These are phyloP conservation scores for Shiraia sp. DNA, from an alignment of 2,329 filamentous ascomycete species.

Conservation along the genomic window DNA sequence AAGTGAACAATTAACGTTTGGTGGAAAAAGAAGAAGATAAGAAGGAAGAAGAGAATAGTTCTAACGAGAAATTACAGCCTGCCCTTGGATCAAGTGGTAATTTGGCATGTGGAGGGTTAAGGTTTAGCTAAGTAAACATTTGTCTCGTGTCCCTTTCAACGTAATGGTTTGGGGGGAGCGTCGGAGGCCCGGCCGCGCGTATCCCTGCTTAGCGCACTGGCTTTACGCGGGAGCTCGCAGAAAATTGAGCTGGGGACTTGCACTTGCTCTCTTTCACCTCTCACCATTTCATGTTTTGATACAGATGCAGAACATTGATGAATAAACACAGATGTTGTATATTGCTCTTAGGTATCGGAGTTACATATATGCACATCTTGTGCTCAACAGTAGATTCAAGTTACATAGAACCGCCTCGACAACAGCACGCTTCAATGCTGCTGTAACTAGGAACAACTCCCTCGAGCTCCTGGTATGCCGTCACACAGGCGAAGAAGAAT, in stretches of 20 bases:
- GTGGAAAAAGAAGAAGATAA: neutral
- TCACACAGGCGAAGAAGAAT: conserved; percentile 74
- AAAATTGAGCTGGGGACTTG: conserved; percentile 13
- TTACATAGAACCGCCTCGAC: conserved; percentile 55
- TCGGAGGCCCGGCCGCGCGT: conserved; percentile 9
- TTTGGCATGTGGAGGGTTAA: conserved; percentile 11
- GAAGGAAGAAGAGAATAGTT: neutral
- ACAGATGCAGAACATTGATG: no score
- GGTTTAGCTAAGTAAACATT: conserved; percentile 12
- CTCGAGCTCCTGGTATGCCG: conserved; percentile 81
- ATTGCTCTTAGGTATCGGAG: no score
- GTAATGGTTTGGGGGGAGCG: conserved; percentile 18
- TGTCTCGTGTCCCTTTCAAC: conserved; percentile 37
- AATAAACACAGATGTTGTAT: no score
- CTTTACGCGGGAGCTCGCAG: conserved; percentile 24
- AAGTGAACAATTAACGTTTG: no score
- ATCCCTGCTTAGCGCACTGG: conserved; percentile 29
- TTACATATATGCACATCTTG: no score
- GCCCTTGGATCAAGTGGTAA: conserved; percentile 6
- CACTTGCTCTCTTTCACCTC: neutral
- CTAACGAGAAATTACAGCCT: no score
- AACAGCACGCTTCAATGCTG: conserved; percentile 53
- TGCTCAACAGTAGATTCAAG: no score
- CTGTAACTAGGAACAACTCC: conserved; percentile 64
- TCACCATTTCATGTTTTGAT: conserved; percentile 1